Evolutionary conservation across 306 rosid species (phyloP), one percentile per base, ranked within the genome.

Genomic region (Abrus pulchellus): DNA sequence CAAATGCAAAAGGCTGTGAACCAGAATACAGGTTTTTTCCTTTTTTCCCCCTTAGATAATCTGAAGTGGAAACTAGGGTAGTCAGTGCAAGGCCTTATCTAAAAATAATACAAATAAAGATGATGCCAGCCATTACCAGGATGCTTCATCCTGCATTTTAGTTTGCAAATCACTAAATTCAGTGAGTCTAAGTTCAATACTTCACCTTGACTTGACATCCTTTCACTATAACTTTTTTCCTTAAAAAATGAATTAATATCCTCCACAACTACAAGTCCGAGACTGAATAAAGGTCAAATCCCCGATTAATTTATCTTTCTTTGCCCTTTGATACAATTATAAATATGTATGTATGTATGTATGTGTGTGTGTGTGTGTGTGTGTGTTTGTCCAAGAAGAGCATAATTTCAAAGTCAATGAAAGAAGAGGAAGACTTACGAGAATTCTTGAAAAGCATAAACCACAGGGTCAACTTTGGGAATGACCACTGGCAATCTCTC

Each of bases 401-500:
- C 44, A 69, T 0, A 27, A 20, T 20, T 77, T 38, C 1, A n/a
- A 64, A 76, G 55, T 38, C 14, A 28, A 49, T 1, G 11, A 54
- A 62, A 41, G 38, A 14, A 12, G 2, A 5, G 48, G 36, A 77
- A 53, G 36, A 68, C 88, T 78, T 77, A 93, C 99, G 95, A 86
- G 89, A 91, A 95, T 86, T 93, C 99, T 77, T 88, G 97, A 83
- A 93, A 95, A 1, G 98, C 96, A 73, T 95, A 95, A 79, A 91
- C 91, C 34, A 80, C 84, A 30, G 99, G 99, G 87, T 95, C 92
- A 73, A 95, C 86, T 85, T 91, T 91, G 82, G 98, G 97, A 80
- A 95, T 88, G 59, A 93, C 94, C 36, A 93, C 94, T 0, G 99
- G 99, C 79, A 93, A 73, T 86, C 99, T 88, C 90, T 95, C 99